Conservation (phyloP, 2,329 filamentous ascomycete species). For the Ophiostoma himal-ulmi region DNA sequence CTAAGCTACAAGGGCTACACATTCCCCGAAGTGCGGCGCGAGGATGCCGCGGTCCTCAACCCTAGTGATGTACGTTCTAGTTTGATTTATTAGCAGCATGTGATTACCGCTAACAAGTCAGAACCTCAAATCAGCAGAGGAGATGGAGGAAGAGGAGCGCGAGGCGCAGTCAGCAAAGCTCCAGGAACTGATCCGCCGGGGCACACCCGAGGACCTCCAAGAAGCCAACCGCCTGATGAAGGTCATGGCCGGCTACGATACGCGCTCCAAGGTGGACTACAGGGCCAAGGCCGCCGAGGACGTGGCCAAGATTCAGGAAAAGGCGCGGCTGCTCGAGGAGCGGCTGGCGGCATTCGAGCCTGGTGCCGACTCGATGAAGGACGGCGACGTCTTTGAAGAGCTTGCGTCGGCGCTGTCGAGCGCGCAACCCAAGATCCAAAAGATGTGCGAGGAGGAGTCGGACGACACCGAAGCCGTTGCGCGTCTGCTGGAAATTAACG, state of each 20-base stretch:
- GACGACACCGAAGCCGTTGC: slow-evolving; percentile 94
- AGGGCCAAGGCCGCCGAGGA: slow-evolving; percentile 96
- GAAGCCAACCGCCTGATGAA: slow-evolving; percentile 97
- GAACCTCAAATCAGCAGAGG: slow-evolving; percentile 90
- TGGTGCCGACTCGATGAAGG: slow-evolving; percentile 65
- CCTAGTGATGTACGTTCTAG: slow-evolving; percentile 66
- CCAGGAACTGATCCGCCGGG: slow-evolving; percentile 89
- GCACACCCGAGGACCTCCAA: slow-evolving; percentile 85
- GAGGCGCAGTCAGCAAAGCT: slow-evolving; percentile 97
- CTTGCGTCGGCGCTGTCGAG: slow-evolving; percentile 82
- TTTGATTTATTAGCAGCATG: slow-evolving; percentile 44
- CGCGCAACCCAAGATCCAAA: slow-evolving; percentile 97
- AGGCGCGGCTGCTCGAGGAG: slow-evolving; percentile 86
- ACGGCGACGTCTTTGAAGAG: slow-evolving; percentile 70
- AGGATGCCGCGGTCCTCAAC: slow-evolving; percentile 94
- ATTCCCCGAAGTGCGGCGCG: slow-evolving; percentile 84
- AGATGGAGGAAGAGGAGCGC: slow-evolving; percentile 96
- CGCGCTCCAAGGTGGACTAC: slow-evolving; percentile 92
- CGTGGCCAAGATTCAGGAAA: slow-evolving; percentile 89
- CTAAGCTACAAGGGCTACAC: slow-evolving; percentile 95
- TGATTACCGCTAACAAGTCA: slow-evolving; percentile 28
- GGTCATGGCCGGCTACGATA: slow-evolving; percentile 97
- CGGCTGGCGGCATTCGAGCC: slow-evolving; percentile 78
- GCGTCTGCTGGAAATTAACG: slow-evolving; percentile 94
- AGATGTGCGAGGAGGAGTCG: slow-evolving; percentile 98